Base-by-base conservation (phyloP, 169 alveolate genomes). In the Plasmodium gonderi region DNA sequence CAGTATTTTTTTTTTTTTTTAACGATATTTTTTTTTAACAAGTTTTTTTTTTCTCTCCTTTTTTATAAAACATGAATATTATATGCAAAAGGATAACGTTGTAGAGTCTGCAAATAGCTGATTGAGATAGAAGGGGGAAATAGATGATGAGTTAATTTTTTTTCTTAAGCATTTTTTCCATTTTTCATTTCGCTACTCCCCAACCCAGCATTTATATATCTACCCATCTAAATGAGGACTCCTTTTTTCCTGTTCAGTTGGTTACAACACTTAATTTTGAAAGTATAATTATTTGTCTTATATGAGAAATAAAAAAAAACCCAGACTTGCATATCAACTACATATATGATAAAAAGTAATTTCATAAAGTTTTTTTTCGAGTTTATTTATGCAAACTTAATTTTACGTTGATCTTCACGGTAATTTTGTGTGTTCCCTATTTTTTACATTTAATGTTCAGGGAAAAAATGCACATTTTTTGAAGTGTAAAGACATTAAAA, bases 401-500 rank as follows among this genome's bases (percentile, higher is more conserved):
- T n/a, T 54, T 54, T 54, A 17, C 23, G 14, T 51, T 49, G n/a
- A 17, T 20, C 9, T n/a, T 60, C 72, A 23, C 26, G 72, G 36
- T 60, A 17, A 60, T 60, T 3, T 60, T 60, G 26, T 36, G 40
- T 5, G 17, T 60, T n/a, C 38, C 12, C n/a, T 36, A 60, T 36
- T 17, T 60, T 17, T 60, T 60, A 17, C 72, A 29, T 20, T 3
- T 20, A 60, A 29, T 29, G 33, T 60, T 60, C 14, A 6, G n/a
- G 72, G 40, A 60, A 20, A 60, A 3, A 23, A 36, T 36, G 26
- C 72, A 60, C 40, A 23, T 60, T 60, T 60, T 60, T 42, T 45
- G 42, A 49, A 77, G 87, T 77, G 87, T 77, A 77, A 45, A 77
- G 87, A 77, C 87, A 77, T 77, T 36, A 77, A 47, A 77, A 45